Percentiles rank a stretch among this genome's conserved stretches.
These are phyloP conservation scores for Thermothielavioides terrestris DNA, from an alignment of 495 filamentous ascomycete species.

Conservation along the genomic window DNA sequence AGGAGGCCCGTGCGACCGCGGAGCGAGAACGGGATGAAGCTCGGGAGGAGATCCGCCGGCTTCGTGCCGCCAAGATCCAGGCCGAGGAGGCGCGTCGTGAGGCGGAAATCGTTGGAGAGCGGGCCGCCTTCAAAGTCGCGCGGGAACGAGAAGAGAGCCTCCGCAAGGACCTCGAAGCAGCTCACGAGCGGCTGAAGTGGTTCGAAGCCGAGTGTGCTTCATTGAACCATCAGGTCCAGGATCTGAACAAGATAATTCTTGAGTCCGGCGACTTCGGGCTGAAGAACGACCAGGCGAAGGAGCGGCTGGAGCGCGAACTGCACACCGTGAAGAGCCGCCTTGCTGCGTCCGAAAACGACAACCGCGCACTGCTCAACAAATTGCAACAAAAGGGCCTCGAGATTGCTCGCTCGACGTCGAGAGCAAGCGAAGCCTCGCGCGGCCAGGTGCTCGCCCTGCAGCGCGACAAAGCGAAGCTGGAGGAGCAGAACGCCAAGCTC, in stretches of 20 bases:
- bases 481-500: slow-evolving; percentile 75
- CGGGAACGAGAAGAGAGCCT: slow-evolving; percentile 74
- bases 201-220: slow-evolving; percentile 67
- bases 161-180: slow-evolving; percentile 67
- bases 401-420: slow-evolving; percentile 82
- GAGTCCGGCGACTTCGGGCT: slow-evolving; percentile 82
- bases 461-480: slow-evolving; percentile 72
- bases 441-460: slow-evolving; percentile 68
- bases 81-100: slow-evolving; percentile 77
- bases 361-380: slow-evolving; percentile 89
- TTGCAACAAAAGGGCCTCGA: slow-evolving; percentile 97
- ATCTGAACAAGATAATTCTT: slow-evolving; percentile 70
- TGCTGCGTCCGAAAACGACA: slow-evolving; percentile 92
- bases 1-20: slow-evolving; percentile 65
- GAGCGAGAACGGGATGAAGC: slow-evolving; percentile 86
- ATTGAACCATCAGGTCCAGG: slow-evolving; percentile 66
- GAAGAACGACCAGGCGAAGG: slow-evolving; percentile 85
- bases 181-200: slow-evolving; percentile 59
- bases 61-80: slow-evolving; percentile 73
- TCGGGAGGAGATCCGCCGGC: slow-evolving; percentile 70
- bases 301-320: slow-evolving; percentile 85
- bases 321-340: slow-evolving; percentile 86
- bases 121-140: slow-evolving; percentile 64
- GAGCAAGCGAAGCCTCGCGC: slow-evolving; percentile 75
- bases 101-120: slow-evolving; percentile 73